Evolutionary conservation across 805 yeast species (phyloP), one percentile per base, ranked within the genome.

Genomic region (Millerozyma acaciae): DNA sequence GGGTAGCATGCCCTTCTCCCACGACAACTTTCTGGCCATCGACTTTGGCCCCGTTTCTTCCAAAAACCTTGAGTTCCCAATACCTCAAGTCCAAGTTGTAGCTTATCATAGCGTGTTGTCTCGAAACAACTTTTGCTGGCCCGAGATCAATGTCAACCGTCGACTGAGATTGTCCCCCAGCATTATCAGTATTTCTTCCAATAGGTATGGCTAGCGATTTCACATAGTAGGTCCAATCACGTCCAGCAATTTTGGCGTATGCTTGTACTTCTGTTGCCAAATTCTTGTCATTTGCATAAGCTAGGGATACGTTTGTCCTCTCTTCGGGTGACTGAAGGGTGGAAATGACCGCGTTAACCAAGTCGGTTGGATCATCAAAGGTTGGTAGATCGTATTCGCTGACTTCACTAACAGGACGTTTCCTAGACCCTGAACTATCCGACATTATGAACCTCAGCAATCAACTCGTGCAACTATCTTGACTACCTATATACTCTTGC

Each of bases 51-150:
- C 98, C 99, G 54, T 93, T 93, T 50, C 98, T 73, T 16, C 99
- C 98, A 22, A 70, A 53, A 2, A 89, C 83, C 42, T 74, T 68
- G 39, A 94, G 64, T 54, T 87, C 94, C 99, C 99, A 93, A 37
- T 76, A 68, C 34, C 96, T 77, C 25, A 75, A 62, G 38, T 74
- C 76, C 42, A 80, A 63, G 55, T 89, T 86, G 58, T 85, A 93
- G 32, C 76, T 74, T 34, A 93, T 88, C 12, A 74, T 60, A 0
- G 97, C 97, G 55, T 93, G 98, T 45, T 75, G 79, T 43, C 99
- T 76, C 15, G 93, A 80, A 3, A 93, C 97, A n/a, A 93, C 95
- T 58, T 90, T 90, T 8, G 96, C 90, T 1, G 98, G 98, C 2
- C 97, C 97, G 48, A 93, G 65, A 58, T 93, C 98, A 30, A 90